Percentiles rank a stretch among this genome's conserved stretches.
These are phyloP conservation scores for Lagenaria siceraria DNA, from an alignment of 306 rosid species.

Conservation along the genomic window DNA sequence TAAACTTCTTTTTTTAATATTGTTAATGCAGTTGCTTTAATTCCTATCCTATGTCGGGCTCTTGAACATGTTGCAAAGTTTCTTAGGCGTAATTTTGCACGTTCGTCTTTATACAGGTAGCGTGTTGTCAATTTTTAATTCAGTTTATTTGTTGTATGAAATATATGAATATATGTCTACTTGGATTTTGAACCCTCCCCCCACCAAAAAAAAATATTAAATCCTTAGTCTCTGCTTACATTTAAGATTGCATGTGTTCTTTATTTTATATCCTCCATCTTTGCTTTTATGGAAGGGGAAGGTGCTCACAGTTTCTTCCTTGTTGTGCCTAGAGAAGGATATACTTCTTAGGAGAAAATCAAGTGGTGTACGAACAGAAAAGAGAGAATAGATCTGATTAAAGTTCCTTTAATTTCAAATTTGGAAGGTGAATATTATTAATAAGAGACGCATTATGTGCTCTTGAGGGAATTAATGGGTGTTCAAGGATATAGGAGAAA, in stretches of 20 bases:
- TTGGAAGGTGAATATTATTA: background rate
- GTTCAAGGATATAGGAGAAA: background rate
- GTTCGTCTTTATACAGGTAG: conserved; percentile 86
- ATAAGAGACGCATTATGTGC: background rate
- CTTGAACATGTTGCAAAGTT: conserved; percentile 91
- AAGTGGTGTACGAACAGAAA: too few relatives aligned
- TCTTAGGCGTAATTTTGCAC: conserved; percentile 78
- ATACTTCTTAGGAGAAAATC: background rate
- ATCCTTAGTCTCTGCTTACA: background rate
- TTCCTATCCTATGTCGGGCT: conserved; percentile 75
- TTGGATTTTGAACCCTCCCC: too few relatives aligned
- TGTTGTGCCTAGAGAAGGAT: background rate
- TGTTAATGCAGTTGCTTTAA: conserved; percentile 63
- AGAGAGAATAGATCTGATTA: background rate
- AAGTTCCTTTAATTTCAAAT: background rate
- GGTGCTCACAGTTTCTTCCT: background rate
- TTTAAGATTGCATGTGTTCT: background rate
- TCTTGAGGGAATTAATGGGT: background rate
- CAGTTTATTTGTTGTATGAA: background rate
- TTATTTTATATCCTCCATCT: background rate
- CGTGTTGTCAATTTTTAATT: background rate
- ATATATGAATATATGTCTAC: too few relatives aligned
- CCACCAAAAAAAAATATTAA: too few relatives aligned
- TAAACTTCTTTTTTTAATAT: background rate
- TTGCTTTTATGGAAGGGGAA: background rate